Evolutionary conservation across 441 rosid genomes (phyloP).

Genomic region (Hypseocharis bilobata): DNA sequence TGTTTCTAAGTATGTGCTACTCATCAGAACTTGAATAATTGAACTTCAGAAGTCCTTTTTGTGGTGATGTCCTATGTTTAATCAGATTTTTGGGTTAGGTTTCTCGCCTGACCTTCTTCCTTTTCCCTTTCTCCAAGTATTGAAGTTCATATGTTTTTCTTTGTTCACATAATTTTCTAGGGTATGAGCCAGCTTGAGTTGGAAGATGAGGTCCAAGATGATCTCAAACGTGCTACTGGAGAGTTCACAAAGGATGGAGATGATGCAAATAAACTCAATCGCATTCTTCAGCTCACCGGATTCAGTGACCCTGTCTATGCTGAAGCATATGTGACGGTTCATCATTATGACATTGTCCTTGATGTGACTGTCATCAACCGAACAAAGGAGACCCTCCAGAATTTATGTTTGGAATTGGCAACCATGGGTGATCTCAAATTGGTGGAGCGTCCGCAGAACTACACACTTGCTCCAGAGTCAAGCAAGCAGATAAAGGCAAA

Average conservation of each 20-base stretch:
- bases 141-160: constrained; percentile 7
- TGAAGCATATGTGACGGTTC: constrained; percentile 82
- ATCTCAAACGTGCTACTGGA: constrained; percentile 88
- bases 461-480: constrained; percentile 85
- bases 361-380: constrained; percentile 77
- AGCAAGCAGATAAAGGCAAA: constrained; percentile 88
- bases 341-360: constrained; percentile 85
- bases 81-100: too few relatives aligned
- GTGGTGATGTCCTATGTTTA: too few relatives aligned
- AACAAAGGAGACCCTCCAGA: constrained; percentile 84
- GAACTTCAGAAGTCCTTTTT: too few relatives aligned
- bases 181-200: constrained; percentile 93
- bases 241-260: constrained; percentile 77
- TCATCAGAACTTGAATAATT: too few relatives aligned
- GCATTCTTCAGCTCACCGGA: constrained; percentile 86
- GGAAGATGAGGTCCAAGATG: constrained; percentile 94
- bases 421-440: constrained; percentile 93
- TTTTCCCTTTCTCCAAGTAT: not conserved
- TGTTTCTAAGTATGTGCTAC: too few relatives aligned
- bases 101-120: too few relatives aligned
- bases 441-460: constrained; percentile 85
- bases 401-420: constrained; percentile 79
- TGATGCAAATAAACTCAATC: constrained; percentile 81
- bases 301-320: constrained; percentile 92
- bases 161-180: constrained; percentile 26